Conservation (phyloP, 2,329 filamentous ascomycete genomes). For the Fusarium newnesense region DNA sequence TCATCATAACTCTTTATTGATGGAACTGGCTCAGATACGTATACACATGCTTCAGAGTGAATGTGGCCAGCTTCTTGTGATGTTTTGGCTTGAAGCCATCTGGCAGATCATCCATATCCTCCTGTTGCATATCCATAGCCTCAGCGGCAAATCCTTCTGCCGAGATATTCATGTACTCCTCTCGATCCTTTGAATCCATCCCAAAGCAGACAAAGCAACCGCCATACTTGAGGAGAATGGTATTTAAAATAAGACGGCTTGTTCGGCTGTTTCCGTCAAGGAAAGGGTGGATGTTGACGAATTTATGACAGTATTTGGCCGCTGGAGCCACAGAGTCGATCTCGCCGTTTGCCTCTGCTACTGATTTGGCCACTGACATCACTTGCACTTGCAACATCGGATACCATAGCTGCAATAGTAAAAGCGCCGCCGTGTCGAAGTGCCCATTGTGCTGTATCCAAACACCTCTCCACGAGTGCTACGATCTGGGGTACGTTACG, state of each 20-base stretch:
- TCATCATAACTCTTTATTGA: not conserved
- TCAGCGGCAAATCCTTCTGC: not conserved
- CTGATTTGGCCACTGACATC: slow-evolving; percentile 69
- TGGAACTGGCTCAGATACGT: too few species aligned
- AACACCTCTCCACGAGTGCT: slow-evolving; percentile 70
- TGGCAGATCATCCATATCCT: not conserved
- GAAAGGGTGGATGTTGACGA: slow-evolving; percentile 51
- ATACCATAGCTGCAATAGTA: slow-evolving; percentile 78
- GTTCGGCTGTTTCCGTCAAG: slow-evolving; percentile 49
- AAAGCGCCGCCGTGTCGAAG: slow-evolving; percentile 90
- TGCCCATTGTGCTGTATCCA: slow-evolving; percentile 87
- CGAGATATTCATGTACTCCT: rapidly evolving
- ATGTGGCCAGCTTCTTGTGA: not conserved
- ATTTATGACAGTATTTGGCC: slow-evolving; percentile 43
- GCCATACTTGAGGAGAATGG: slow-evolving; percentile 43
- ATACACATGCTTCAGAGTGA: not conserved
- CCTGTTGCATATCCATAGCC: not conserved
- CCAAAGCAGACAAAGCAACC: not conserved
- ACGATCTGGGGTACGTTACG: slow-evolving; percentile 89
- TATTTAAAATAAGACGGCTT: slow-evolving; percentile 48
- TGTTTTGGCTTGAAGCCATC: not conserved
- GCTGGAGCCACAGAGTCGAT: slow-evolving; percentile 44
- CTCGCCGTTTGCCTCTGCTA: not conserved
- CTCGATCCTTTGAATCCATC: rapidly evolving
- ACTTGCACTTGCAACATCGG: slow-evolving; percentile 70